Evolutionary conservation across 2,329 filamentous ascomycete species (phyloP), one percentile per base, ranked within the genome.

Genomic region (Aspergillus floridensis): DNA sequence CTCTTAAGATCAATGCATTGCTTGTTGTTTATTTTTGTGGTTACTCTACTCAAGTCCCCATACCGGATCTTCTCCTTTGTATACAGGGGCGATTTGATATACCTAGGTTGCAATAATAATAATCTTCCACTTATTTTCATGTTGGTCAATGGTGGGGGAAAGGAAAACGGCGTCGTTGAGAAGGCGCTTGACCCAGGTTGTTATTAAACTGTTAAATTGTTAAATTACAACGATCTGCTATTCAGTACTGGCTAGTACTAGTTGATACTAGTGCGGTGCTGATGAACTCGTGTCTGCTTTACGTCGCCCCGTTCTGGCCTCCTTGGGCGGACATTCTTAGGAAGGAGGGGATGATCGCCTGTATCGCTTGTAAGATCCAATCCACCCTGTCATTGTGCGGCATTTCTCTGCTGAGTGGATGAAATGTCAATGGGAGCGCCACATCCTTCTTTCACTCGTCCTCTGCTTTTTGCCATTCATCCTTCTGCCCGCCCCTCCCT

Each of bases 221-320:
- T 53, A 48, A 60, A 60, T 57, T 64, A 64, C 59, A 47, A 64
- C 64, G 58, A 65, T 64, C 62, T 60, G 58, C 62, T 60, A 46
- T 56, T 61, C 58, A 60, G 56, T 63, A 62, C 44, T 31, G 54
- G 24, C 56, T 62, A 60, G 59, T 65, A 65, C 63, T 62, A 64
- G 61, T 57, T 59, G 24, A 59, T 64, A 64, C 62, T 62, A 64
- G 57, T 56, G 31, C 24, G 32, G 22, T 48, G 50, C 35, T 31
- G 47, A 59, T 49, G 47, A 55, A 62, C 63, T 63, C 59, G 54
- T 63, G 61, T 65, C 62, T 46, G 56, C 56, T 56, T 55, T 56
- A 49, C 54, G 44, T 49, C 52, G 61, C 50, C 57, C 59, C 54
- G 49, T 56, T 64, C 54, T 62, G 54, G 59, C 58, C 53, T 46